Base-by-base conservation (phyloP, 768 basidiomycete genomes). In the Boletus vermiculosoides region DNA sequence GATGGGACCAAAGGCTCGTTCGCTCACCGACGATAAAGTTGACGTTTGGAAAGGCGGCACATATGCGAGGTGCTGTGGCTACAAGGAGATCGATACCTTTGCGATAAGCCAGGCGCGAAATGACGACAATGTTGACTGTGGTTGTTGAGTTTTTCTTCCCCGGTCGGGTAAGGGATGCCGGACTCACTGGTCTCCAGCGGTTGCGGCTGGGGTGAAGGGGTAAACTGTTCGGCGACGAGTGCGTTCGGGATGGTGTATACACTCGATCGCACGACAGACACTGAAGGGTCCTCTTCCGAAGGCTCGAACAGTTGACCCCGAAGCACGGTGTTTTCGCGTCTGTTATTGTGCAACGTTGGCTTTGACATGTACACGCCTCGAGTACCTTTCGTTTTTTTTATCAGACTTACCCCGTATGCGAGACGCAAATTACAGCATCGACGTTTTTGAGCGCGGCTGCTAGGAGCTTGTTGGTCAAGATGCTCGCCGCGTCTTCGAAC, bases 41-140 rank as follows among this genome's bases (percentile, higher is more conserved):
- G 47, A 98, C 92, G 58, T 94, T 83, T 0, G 93, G 90, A 69
- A 92, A 96, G 0, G 82, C 76, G 1, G 80, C 80, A 64, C 96
- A 98, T 55, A 99, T 92, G 23, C 86, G 83, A 0, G 97, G 97
- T 0, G 93, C 91, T 0, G 91, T 89, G 1, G 93, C 94, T 0
- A 98, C 90, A 6, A 99, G 83, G 3, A 99, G 83, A 67, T 99
- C 97, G 51, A 99, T 87, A 1, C 97, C 97, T 76, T 98, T 99
- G 48, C 97, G 84, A 66, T 98, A 98, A 0, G 90, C 93, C 31
- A 98, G 77, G 15, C 97, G 85, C 2, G 94, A 93, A 12, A 99
- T 72, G 13, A 97, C 84, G 4, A 99, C 86, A 45, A 99, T 91
- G 3, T 89, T 97, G 55, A 98, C 95, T 96, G 65, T 4, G 30